Evolutionary conservation across 140 eudicot genomes (phyloP), one percentile per base, ranked within the genome.

Genomic region (Stevia rebaudiana): DNA sequence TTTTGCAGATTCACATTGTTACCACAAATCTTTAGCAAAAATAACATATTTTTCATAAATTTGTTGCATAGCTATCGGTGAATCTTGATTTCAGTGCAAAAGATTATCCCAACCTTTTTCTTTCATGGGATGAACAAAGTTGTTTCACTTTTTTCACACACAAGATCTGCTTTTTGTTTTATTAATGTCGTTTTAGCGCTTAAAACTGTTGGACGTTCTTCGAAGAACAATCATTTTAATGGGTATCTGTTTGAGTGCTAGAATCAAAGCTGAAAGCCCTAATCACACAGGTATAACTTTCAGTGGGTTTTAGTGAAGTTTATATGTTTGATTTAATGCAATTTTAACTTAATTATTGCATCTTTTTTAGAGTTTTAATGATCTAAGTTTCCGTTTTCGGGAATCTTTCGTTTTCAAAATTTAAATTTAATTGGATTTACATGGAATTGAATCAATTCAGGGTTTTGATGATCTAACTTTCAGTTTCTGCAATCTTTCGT

Each of bases 201-300:
- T 23, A 61, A 61, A 64, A 44, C 53, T 13, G 44, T 74, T 48
- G 7, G 17, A 35, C 41, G 3, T 40, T 61, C 19, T 19, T 11
- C 28, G 30, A 61, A 67, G 60, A 69, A 68, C 1, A 16, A 43
- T 46, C 44, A 21, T 66, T 71, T 52, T 51, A 52, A 86, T 90
- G 97, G 97, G 97, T 61, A 63, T 79, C 63, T 90, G 97, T 79
- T 76, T 80, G 58, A 90, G 97, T 79, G 80, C 95, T 41, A 71
- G 87, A 68, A 79, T 87, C 80, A 90, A 87, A 81, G 94, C 86
- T 71, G 97, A 84, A 49, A 84, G 87, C 86, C 88, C 95, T 5
- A 25, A 15, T 76, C 80, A 77, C 78, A 75, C 87, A 39, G 95
- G 97, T 86, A 46, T 17, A 46, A 46, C 11, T 46, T 15, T 6